These are phyloP conservation scores for Exophiala lecanii-corni DNA, from an alignment of 2,329 filamentous ascomycete genomes.

Conservation along the genomic window DNA sequence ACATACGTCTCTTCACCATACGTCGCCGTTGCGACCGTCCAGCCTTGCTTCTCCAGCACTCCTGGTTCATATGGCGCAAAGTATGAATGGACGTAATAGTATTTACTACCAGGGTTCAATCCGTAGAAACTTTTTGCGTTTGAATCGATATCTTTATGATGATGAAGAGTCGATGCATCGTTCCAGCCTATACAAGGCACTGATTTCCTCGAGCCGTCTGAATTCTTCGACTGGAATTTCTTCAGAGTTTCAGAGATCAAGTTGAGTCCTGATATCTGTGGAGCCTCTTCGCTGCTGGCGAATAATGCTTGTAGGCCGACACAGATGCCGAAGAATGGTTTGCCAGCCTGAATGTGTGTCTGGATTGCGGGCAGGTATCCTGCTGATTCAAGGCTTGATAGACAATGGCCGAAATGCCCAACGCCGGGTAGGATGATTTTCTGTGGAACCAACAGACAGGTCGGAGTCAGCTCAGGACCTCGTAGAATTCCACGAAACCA, in stretches of 20 bases:
- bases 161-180: conserved; percentile 62
- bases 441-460: conserved; percentile 41
- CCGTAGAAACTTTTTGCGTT: conserved; percentile 64
- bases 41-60: conserved; percentile 73
- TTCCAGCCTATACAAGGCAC: conserved; percentile 99
- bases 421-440: conserved; percentile 94
- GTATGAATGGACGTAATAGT: conserved; percentile 98
- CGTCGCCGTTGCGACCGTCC: conserved; percentile 83
- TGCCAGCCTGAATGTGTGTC: conserved; percentile 80
- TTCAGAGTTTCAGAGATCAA: conserved; percentile 66
- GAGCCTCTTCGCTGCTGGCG: conserved; percentile 74
- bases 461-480: too few relatives aligned
- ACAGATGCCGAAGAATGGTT: conserved; percentile 97
- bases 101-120: conserved; percentile 76
- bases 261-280: conserved; percentile 66
- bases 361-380: conserved; percentile 80
- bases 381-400: conserved; percentile 74
- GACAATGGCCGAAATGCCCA: conserved; percentile 94
- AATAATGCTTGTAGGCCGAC: conserved; percentile 92
- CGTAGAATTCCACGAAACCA: too few relatives aligned
- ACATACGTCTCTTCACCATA: conserved; percentile 90
- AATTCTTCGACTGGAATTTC: conserved; percentile 59
- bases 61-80: conserved; percentile 71
- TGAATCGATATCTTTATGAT: conserved; percentile 22
- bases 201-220: conserved; percentile 39